Evolutionary conservation across 805 yeast genomes (phyloP).

Genomic region (Candida easanensis): DNA sequence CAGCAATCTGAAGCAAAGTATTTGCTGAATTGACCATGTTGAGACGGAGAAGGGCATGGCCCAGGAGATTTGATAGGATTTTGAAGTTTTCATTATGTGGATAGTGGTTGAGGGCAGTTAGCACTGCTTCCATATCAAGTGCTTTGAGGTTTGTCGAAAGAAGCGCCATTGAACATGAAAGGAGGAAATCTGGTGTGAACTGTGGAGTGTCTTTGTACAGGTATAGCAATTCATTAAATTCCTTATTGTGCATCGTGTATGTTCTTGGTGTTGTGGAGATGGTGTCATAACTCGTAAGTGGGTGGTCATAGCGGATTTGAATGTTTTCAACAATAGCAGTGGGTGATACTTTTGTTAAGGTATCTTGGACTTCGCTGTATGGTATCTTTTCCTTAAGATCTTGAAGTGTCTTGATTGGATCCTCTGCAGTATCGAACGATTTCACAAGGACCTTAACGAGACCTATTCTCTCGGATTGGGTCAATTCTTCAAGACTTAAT

Average conservation of each 20-base stretch:
- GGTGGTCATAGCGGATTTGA: background rate
- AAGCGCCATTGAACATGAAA: constrained; percentile 5
- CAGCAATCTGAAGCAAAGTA: background rate
- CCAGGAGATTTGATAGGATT: constrained; percentile 3
- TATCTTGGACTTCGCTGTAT: constrained; percentile 3
- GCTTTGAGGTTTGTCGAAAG: constrained; percentile 7
- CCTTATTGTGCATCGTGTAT: constrained; percentile 2
- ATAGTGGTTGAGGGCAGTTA: background rate
- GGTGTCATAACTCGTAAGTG: constrained; percentile 5
- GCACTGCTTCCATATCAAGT: background rate
- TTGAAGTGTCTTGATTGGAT: constrained; percentile 8
- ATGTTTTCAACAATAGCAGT: background rate
- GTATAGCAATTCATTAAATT: background rate
- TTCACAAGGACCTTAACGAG: constrained; percentile 1
- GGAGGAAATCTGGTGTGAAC: constrained; percentile 6
- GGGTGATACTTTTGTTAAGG: background rate
- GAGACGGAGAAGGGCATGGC: background rate
- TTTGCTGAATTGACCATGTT: constrained; percentile 1
- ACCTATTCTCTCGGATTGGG: background rate
- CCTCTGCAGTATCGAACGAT: constrained; percentile 5
- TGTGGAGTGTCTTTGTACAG: background rate
- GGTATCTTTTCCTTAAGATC: constrained; percentile 9
- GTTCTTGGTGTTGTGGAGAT: constrained; percentile 4
- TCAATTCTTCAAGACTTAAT: background rate
- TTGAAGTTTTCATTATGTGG: constrained; percentile 13